These are phyloP conservation scores for Pterocarpus santalinus DNA, from an alignment of 306 rosid species.

Conservation along the genomic window DNA sequence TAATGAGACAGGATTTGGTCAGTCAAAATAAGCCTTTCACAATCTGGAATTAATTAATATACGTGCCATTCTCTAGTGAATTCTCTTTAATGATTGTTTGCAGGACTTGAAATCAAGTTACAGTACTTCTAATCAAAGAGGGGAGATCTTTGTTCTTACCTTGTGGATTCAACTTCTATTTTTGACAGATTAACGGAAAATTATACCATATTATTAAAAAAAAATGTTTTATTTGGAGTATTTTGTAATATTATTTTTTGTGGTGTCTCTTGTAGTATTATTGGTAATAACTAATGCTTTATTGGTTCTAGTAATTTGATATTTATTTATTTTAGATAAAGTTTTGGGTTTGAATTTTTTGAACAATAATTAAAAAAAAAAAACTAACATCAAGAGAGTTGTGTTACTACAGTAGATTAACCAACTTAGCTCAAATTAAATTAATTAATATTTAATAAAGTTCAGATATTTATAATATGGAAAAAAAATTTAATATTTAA, in stretches of 20 bases:
- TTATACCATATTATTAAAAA: not conserved
- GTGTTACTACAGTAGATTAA: too few species aligned
- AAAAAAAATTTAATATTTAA: too few species aligned
- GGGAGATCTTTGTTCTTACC: not conserved
- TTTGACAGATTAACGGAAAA: not conserved
- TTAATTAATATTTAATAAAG: too few species aligned
- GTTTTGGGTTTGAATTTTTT: too few species aligned
- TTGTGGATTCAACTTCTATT: not conserved
- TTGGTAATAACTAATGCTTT: not conserved
- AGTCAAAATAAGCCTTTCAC: constrained; percentile 45
- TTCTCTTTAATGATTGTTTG: not conserved
- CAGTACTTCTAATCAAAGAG: not conserved
- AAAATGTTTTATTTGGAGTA: not conserved
- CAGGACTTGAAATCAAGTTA: not conserved
- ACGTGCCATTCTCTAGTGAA: not conserved
- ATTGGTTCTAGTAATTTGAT: too few species aligned
- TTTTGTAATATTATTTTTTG: not conserved
- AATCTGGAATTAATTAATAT: not conserved
- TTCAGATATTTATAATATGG: too few species aligned
- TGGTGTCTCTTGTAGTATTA: too few species aligned
- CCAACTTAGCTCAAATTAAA: too few species aligned
- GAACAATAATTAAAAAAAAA: too few species aligned
- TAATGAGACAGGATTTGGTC: not conserved
- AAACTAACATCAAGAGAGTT: too few species aligned
- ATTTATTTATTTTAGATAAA: too few species aligned